Percentiles rank a stretch among this genome's conserved stretches.
phyloP scores from a whole-genome alignment of 2,329 filamentous ascomycete species.

The Colletotrichum orchidophilum region DNA sequence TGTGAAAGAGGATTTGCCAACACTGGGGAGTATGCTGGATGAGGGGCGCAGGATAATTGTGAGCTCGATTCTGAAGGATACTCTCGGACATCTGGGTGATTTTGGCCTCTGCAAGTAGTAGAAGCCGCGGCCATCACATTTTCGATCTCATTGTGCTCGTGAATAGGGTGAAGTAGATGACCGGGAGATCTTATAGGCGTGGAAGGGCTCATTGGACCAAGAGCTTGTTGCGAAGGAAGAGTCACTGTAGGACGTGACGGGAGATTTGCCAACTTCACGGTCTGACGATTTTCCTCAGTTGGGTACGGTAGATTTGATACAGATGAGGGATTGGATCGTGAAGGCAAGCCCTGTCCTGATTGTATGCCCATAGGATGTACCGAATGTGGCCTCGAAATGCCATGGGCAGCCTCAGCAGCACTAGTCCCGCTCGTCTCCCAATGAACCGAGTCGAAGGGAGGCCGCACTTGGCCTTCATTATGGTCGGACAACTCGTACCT shows the following conservation, averaged over 20 bases:
- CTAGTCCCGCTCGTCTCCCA: neutral
- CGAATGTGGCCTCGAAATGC: neutral
- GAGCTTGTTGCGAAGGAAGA: neutral
- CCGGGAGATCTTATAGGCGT: constrained; percentile 23
- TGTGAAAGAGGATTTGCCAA: neutral
- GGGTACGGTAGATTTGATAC: neutral
- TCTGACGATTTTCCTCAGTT: neutral
- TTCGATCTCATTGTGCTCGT: constrained; percentile 29
- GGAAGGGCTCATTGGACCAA: neutral
- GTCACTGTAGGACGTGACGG: constrained; percentile 13
- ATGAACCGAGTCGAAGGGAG: neutral
- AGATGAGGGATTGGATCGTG: neutral
- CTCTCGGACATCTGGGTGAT: neutral
- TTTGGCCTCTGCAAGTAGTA: neutral
- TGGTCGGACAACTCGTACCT: neutral
- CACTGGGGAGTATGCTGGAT: neutral
- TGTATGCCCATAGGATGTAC: neutral
- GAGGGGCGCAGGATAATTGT: neutral
- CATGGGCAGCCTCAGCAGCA: neutral
- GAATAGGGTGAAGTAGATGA: constrained; percentile 32
- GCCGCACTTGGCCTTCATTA: neutral
- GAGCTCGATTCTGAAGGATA: neutral
- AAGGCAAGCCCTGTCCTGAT: no score
- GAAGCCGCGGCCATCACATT: neutral
- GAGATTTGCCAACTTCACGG: neutral